Percentiles rank a stretch among this genome's conserved stretches.
Conservation (phyloP, 495 filamentous ascomycete species). For the Parmelia sp. region DNA sequence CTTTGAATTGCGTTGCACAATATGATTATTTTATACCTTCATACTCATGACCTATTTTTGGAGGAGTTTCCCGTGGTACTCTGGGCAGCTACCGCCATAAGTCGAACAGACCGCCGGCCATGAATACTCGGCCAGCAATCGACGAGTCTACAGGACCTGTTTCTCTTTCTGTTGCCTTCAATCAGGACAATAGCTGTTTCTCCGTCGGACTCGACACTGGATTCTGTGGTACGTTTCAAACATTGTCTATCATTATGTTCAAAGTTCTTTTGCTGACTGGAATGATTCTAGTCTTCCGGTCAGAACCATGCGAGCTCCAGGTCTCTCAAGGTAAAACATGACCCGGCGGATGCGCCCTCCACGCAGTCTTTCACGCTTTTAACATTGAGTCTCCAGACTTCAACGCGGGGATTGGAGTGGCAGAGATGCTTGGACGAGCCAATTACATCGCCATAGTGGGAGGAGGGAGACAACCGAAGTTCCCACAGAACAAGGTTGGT, state of each 20-base stretch:
- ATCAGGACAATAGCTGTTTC: constrained; percentile 80
- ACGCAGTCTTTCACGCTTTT: neutral
- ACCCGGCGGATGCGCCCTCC: neutral
- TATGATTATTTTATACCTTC: neutral
- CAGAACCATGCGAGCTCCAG: constrained; percentile 69
- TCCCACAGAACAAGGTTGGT: constrained; percentile 75
- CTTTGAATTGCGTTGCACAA: neutral
- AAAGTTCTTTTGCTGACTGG: constrained; percentile 11
- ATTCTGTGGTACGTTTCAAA: constrained; percentile 63
- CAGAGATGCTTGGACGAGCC: constrained; percentile 79
- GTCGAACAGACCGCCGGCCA: constrained; percentile 34
- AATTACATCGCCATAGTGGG: constrained; percentile 88
- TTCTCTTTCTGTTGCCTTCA: constrained; percentile 81
- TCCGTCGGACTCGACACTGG: constrained; percentile 81
- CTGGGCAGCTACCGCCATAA: constrained; percentile 16
- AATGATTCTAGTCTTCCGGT: constrained; percentile 57
- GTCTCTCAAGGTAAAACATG: constrained; percentile 55
- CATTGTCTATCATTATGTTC: constrained; percentile 11
- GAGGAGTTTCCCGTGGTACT: neutral
- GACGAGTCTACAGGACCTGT: constrained; percentile 66
- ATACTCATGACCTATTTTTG: constrained; percentile 1
- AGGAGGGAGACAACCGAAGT: constrained; percentile 80
- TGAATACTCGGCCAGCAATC: constrained; percentile 88
- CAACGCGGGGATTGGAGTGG: constrained; percentile 75
- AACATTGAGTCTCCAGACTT: constrained; percentile 50